These are phyloP conservation scores for Podaxis mareebaensis DNA, from an alignment of 768 basidiomycete genomes.

Conservation along the genomic window DNA sequence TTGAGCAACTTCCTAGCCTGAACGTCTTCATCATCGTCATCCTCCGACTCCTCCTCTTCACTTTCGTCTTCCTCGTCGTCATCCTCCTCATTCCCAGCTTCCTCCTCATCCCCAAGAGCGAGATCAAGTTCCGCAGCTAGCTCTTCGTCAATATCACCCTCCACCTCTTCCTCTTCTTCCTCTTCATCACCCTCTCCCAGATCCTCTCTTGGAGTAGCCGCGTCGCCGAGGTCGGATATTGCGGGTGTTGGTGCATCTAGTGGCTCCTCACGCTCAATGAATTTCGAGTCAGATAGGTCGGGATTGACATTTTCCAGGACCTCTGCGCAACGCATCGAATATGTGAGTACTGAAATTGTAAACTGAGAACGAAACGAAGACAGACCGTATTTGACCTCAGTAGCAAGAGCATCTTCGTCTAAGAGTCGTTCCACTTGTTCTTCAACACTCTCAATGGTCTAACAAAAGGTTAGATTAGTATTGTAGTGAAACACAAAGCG, in stretches of 20 bases:
- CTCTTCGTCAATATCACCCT: conserved; percentile 85
- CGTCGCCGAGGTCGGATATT: conserved; percentile 66
- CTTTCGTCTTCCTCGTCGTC: conserved; percentile 70
- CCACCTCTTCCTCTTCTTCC: conserved; percentile 58
- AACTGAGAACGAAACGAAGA: conserved; percentile 2
- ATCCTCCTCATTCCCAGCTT: conserved; percentile 64
- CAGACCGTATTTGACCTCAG: conserved; percentile 77
- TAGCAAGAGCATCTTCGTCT: conserved; percentile 74
- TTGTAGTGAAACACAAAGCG: background rate
- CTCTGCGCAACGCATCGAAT: conserved; percentile 41
- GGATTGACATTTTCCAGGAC: conserved; percentile 90
- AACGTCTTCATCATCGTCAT: conserved; percentile 79
- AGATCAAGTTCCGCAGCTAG: conserved; percentile 85
- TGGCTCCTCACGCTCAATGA: conserved; percentile 67
- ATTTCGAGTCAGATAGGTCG: conserved; percentile 87
- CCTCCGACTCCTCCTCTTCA: conserved; percentile 76
- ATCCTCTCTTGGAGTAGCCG: conserved; percentile 58
- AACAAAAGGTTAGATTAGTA: background rate
- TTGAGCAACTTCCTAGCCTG: conserved; percentile 80
- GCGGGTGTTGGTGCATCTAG: conserved; percentile 75
- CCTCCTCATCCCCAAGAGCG: conserved; percentile 74
- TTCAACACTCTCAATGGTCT: conserved; percentile 95
- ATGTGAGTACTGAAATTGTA: background rate
- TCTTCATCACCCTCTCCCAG: conserved; percentile 59
- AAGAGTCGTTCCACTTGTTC: conserved; percentile 88